phyloP scores from a whole-genome alignment of 2,329 filamentous ascomycete genomes.

The Chaetomium sp. region DNA sequence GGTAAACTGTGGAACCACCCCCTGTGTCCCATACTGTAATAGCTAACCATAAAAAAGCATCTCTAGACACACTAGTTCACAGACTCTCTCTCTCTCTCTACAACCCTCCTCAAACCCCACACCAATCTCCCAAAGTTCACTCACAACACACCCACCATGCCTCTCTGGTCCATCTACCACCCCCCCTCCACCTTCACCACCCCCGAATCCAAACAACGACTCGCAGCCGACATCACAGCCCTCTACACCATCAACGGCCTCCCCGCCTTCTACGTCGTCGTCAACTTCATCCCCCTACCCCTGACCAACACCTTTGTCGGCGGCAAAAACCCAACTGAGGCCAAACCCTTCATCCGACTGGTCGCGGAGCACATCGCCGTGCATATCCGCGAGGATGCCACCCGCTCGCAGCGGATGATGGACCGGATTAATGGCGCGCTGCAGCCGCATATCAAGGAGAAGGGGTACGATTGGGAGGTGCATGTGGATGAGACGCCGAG shows the following conservation, averaged over 20 bases:
- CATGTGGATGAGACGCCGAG: slow-evolving; percentile 37
- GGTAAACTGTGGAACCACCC: too few species aligned
- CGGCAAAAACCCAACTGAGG: slow-evolving; percentile 5
- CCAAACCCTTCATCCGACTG: slow-evolving; percentile 17
- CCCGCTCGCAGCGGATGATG: neutral
- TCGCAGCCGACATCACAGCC: slow-evolving; percentile 13
- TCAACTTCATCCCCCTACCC: slow-evolving; percentile 15
- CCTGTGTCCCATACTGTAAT: too few species aligned
- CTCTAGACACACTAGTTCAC: too few species aligned
- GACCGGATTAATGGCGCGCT: slow-evolving; percentile 28
- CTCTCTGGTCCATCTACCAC: slow-evolving; percentile 22
- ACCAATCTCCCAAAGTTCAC: too few species aligned
- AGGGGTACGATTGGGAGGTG: slow-evolving; percentile 40
- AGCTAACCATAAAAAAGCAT: too few species aligned
- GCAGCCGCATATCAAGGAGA: slow-evolving; percentile 35
- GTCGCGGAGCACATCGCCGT: slow-evolving; percentile 17
- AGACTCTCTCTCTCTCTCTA: too few species aligned
- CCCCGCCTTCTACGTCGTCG: slow-evolving; percentile 19
- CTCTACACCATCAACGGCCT: slow-evolving; percentile 15
- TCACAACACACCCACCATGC: slow-evolving; percentile 7
- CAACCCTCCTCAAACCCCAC: too few species aligned
- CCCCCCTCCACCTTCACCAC: slow-evolving; percentile 15
- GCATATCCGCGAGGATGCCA: neutral
- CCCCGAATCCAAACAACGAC: slow-evolving; percentile 10
- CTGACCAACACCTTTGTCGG: slow-evolving; percentile 15